Evolutionary conservation across 2,329 filamentous ascomycete genomes (phyloP).

Genomic region (Venturia aucupariae): DNA sequence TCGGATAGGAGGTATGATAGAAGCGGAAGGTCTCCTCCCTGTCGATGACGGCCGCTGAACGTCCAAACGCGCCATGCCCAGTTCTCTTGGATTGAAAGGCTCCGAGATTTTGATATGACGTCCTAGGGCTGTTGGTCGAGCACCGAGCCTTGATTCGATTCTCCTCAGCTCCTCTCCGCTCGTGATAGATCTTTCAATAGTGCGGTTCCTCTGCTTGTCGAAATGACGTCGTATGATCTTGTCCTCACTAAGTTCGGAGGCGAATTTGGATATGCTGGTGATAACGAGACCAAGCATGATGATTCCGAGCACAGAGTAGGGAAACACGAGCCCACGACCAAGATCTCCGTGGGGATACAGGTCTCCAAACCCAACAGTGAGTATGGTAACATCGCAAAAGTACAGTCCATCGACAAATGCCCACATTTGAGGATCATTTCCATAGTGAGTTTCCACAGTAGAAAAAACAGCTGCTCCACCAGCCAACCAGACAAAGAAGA

Average conservation of each 20-base stretch:
- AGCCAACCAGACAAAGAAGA: slow-evolving; percentile 72
- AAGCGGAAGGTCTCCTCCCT: background rate
- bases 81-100: slow-evolving; percentile 1
- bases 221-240: slow-evolving; percentile 54
- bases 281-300: slow-evolving; percentile 80
- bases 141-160: slow-evolving; percentile 21
- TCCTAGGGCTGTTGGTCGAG: background rate
- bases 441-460: slow-evolving; percentile 46
- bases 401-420: slow-evolving; percentile 60
- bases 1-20: slow-evolving; percentile 3
- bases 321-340: slow-evolving; percentile 65
- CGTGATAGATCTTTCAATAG: slow-evolving; percentile 45
- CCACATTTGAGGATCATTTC: slow-evolving; percentile 42
- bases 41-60: background rate
- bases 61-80: background rate
- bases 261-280: slow-evolving; percentile 64
- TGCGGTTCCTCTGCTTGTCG: slow-evolving; percentile 44
- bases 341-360: slow-evolving; percentile 47
- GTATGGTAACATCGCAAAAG: slow-evolving; percentile 35
- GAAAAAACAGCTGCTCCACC: slow-evolving; percentile 69
- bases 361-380: slow-evolving; percentile 39
- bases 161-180: slow-evolving; percentile 40
- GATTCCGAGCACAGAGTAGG: slow-evolving; percentile 74
- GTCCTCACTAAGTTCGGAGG: slow-evolving; percentile 48
- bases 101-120: slow-evolving; percentile 11